Conservation (phyloP, 148 eudicot species). For the Vaccinium macrocarpon region DNA sequence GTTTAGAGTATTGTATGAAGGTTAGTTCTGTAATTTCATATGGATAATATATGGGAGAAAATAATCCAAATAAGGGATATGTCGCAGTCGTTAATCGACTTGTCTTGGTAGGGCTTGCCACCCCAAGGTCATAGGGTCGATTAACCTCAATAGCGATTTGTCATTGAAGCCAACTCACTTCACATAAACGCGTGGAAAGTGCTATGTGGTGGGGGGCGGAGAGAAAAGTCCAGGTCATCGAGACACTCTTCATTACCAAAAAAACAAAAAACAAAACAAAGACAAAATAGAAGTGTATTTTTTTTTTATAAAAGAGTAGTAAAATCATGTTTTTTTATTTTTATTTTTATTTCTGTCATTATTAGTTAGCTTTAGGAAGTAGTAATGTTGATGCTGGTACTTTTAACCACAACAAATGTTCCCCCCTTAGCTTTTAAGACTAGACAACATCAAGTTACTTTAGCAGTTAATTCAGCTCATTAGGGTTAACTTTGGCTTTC, state of each 20-base stretch:
- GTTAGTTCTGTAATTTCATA: not conserved
- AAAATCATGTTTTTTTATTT: not conserved
- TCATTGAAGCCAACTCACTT: too few species aligned
- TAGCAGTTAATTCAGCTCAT: constrained; percentile 22
- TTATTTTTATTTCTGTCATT: not conserved
- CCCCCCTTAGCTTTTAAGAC: constrained; percentile 37
- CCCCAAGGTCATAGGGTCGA: too few species aligned
- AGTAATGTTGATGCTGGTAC: constrained; percentile 17
- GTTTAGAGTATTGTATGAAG: not conserved
- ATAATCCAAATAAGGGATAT: too few species aligned
- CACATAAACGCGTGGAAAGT: too few species aligned
- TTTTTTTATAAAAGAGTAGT: not conserved
- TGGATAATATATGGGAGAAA: not conserved
- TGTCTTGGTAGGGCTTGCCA: too few species aligned
- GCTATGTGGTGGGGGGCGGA: too few species aligned
- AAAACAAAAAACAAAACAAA: too few species aligned
- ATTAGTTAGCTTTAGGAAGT: constrained; percentile 25
- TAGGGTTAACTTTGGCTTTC: constrained; percentile 11
- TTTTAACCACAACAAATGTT: constrained; percentile 14
- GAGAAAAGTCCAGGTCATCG: too few species aligned
- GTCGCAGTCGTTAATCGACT: too few species aligned
- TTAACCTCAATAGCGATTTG: too few species aligned
- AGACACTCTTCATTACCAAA: too few species aligned
- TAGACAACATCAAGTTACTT: constrained; percentile 17
- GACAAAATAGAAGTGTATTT: not conserved